Base-by-base conservation (phyloP, 208 protist species). In the Leishmania amazonensis region DNA sequence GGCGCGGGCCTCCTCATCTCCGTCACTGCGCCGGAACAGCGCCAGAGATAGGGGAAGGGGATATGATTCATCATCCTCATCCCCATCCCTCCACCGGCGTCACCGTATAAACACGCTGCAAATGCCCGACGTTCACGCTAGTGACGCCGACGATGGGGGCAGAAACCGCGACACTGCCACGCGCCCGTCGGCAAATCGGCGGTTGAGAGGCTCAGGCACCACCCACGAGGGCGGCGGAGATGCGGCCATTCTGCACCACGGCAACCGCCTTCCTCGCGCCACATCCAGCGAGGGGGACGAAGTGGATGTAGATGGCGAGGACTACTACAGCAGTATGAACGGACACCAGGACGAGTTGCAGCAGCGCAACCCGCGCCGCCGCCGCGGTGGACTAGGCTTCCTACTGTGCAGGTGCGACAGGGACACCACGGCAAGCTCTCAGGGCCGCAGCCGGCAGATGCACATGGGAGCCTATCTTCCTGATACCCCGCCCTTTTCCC, bases 331-430 rank as follows among this genome's bases (percentile, higher is more conserved):
- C 28, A 47, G 21, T 45, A 42, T 19, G 31, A 62, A n/a, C n/a
- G 51, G 31, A 17, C 6, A 9, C 17, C 76, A 81, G 31, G 54
- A 9, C 49, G 76, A 62, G 40, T 21, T 51, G 15, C 72, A 38
- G 31, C 54, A 21, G 57, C 73, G 49, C 51, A 74, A 72, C 79
- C 19, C 51, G 54, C 72, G 45, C 42, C 57, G 54, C 49, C 31
- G 75, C 31, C 7, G 75, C 40, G 38, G 75, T 67, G 45, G 42
- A 49, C 49, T 80, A 1, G 53, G 76, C 70, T 76, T 74, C 24
- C 71, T 64, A 4, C n/a, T 85, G 31, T 86, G 83, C 65, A 51
- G 78, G 53, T 82, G 83, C 67, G 78, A 54, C 28, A 19, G 45
- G 11, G 60, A 70, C 28, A 65, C 21, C 54, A 45, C 83, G 6